These are phyloP conservation scores for Dichotomopilus funicola DNA, from an alignment of 2,329 filamentous ascomycete genomes.

Conservation along the genomic window DNA sequence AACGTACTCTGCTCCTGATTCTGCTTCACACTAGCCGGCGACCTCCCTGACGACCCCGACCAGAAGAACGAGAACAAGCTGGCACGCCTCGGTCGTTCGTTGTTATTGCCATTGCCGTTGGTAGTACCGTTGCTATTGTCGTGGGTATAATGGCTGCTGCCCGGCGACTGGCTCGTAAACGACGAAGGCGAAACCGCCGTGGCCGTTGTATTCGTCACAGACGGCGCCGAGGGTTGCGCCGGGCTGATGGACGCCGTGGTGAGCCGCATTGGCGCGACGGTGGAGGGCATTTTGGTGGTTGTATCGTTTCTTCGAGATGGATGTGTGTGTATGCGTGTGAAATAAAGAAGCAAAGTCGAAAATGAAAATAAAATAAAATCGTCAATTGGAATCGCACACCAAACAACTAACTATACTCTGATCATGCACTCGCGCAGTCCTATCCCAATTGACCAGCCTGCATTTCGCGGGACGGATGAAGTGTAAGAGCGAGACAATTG, in stretches of 20 bases:
- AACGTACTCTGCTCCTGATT: too few species aligned
- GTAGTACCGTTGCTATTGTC: too few species aligned
- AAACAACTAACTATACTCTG: too few species aligned
- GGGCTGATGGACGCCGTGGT: constrained; percentile 1
- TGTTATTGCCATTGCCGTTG: background rate
- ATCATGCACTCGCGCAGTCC: too few species aligned
- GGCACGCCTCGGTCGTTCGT: background rate
- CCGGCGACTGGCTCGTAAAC: background rate
- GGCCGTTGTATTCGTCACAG: constrained; percentile 15
- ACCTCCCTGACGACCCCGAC: background rate
- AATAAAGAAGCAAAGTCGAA: background rate
- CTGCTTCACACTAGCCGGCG: too few species aligned
- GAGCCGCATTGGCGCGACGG: constrained; percentile 2
- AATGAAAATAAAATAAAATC: too few species aligned
- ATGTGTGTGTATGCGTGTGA: background rate
- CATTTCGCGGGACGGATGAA: too few species aligned
- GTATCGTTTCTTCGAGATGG: background rate
- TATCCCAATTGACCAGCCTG: too few species aligned
- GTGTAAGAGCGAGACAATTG: too few species aligned
- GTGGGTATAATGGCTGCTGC: background rate
- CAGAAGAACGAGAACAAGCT: constrained; percentile 9
- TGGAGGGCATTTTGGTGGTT: constrained; percentile 1
- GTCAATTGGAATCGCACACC: too few species aligned
- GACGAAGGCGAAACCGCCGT: constrained; percentile 4
- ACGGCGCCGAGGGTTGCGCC: constrained; percentile 12